phyloP scores from a whole-genome alignment of 2,329 filamentous ascomycete species.

The Ophiocordyceps camponoti-floridani region DNA sequence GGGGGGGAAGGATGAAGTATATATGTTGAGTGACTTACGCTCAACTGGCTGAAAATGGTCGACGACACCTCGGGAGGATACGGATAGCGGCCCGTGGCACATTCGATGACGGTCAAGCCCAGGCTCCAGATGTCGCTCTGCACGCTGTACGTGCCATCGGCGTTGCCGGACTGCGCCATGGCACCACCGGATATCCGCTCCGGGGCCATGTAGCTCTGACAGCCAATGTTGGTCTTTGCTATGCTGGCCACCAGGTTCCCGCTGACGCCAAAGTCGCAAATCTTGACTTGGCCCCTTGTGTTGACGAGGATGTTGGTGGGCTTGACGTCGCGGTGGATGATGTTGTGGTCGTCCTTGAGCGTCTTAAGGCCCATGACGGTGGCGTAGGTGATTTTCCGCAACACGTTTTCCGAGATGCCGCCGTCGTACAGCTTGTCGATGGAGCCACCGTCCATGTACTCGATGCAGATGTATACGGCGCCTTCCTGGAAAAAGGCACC shows the following conservation, averaged over 20 bases:
- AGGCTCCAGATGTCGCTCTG: slow-evolving; percentile 97
- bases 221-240: slow-evolving; percentile 96
- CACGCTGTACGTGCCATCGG: slow-evolving; percentile 83
- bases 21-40: slow-evolving; percentile 43
- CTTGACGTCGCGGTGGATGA: slow-evolving; percentile 97
- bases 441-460: slow-evolving; percentile 97
- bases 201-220: slow-evolving; percentile 98
- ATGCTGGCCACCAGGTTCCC: slow-evolving; percentile 95
- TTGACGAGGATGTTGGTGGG: slow-evolving; percentile 97
- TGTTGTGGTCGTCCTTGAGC: slow-evolving; percentile 95
- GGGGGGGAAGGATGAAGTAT: neutral
- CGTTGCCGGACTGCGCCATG: slow-evolving; percentile 48
- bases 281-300: slow-evolving; percentile 79
- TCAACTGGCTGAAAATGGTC: slow-evolving; percentile 95
- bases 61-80: slow-evolving; percentile 96
- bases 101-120: slow-evolving; percentile 88
- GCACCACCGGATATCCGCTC: slow-evolving; percentile 84
- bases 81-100: slow-evolving; percentile 82
- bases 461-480: slow-evolving; percentile 97
- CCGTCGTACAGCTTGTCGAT: slow-evolving; percentile 90
- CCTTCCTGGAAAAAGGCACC: slow-evolving; percentile 98
- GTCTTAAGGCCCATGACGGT: slow-evolving; percentile 85
- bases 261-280: slow-evolving; percentile 95
- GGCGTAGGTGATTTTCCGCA: slow-evolving; percentile 78
- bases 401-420: slow-evolving; percentile 73